A percentile compares a stretch with the other conserved stretches of the same genome.
Conservation (phyloP, 352 stramenopile genomes). For the Pythium myriotylum region DNA sequence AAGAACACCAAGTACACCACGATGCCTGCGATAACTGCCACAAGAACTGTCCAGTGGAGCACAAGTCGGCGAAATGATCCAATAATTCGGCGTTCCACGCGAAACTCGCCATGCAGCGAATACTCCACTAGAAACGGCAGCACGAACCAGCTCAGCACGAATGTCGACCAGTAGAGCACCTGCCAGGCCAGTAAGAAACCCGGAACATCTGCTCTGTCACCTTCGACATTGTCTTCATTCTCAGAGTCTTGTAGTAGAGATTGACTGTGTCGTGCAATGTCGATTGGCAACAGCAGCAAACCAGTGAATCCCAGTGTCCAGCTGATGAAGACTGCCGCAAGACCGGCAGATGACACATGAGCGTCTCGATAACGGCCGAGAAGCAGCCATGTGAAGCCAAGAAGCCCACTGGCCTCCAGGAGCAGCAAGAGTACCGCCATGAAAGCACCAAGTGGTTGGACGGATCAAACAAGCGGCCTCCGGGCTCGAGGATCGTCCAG, state of each 20-base stretch:
- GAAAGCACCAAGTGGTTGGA: not conserved
- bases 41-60: constrained; percentile 62
- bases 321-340: constrained; percentile 53
- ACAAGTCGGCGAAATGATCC: constrained; percentile 46
- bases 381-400: constrained; percentile 65
- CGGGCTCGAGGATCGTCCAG: too few species aligned
- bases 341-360: constrained; percentile 37
- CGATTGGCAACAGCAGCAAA: constrained; percentile 62
- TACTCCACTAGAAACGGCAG: constrained; percentile 70
- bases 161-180: constrained; percentile 68
- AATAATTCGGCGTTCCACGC: constrained; percentile 35
- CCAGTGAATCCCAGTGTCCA: constrained; percentile 67
- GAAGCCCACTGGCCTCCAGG: constrained; percentile 42
- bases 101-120: constrained; percentile 64
- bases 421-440: constrained; percentile 52
- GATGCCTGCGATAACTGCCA: constrained; percentile 26
- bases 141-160: constrained; percentile 62
- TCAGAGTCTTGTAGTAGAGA: not conserved
- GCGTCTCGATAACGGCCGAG: constrained; percentile 60
- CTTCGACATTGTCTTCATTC: not conserved
- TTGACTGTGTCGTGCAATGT: constrained; percentile 46
- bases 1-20: constrained; percentile 63
- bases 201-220: constrained; percentile 8
- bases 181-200: constrained; percentile 49
- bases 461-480: too few species aligned